Evolutionary conservation across 129 eudicot genomes (phyloP).

Genomic region (Pseudognaphalium luteoalbum): DNA sequence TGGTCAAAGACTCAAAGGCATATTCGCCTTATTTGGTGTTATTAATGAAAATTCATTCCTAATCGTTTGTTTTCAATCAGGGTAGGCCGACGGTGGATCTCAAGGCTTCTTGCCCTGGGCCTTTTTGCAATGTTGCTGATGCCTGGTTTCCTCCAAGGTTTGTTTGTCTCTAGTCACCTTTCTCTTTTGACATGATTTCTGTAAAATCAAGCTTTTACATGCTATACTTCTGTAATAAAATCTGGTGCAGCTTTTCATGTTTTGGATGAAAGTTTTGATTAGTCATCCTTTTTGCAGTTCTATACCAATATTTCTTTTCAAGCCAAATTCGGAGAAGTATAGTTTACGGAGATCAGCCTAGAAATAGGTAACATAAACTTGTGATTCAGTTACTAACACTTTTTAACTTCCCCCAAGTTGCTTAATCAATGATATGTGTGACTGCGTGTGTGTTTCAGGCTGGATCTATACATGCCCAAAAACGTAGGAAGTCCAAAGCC

Average conservation of each 20-base stretch:
- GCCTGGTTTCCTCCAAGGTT: slow-evolving; percentile 97
- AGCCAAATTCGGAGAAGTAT: slow-evolving; percentile 71
- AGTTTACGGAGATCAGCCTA: slow-evolving; percentile 90
- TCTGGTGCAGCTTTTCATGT: slow-evolving; percentile 19
- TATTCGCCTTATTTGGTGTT: neutral
- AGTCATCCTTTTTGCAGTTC: slow-evolving; percentile 54
- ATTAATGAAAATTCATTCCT: neutral
- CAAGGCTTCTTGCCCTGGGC: slow-evolving; percentile 70
- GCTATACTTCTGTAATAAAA: neutral
- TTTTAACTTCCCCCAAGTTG: neutral
- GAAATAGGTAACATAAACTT: slow-evolving; percentile 61
- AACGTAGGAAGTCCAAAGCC: slow-evolving; percentile 67
- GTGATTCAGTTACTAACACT: neutral
- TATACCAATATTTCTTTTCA: slow-evolving; percentile 67
- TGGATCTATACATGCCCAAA: slow-evolving; percentile 87
- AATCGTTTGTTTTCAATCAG: slow-evolving; percentile 59
- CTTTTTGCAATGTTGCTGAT: slow-evolving; percentile 83
- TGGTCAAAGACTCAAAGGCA: neutral
- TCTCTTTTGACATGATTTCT: neutral
- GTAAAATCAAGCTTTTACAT: slow-evolving; percentile 1
- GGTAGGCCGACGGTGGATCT: slow-evolving; percentile 96
- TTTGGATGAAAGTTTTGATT: slow-evolving; percentile 17
- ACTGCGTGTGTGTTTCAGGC: slow-evolving; percentile 43
- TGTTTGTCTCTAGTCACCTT: slow-evolving; percentile 13
- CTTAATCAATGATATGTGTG: slow-evolving; percentile 4